These are phyloP conservation scores for Venturia nashicola DNA, from an alignment of 2,329 filamentous ascomycete genomes.

Conservation along the genomic window DNA sequence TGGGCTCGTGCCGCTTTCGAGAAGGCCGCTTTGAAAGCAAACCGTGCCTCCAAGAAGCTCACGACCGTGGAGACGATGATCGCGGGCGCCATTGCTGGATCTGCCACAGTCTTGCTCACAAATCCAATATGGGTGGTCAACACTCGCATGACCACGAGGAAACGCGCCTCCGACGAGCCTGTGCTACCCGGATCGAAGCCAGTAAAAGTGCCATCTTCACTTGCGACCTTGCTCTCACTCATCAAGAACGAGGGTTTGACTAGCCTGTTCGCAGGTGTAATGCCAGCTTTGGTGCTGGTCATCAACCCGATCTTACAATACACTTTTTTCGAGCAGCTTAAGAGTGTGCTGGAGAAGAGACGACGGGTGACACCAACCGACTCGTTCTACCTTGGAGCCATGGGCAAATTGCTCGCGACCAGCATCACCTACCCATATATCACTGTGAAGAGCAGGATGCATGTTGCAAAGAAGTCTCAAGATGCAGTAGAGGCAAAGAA, in stretches of 20 bases:
- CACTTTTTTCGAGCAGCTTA: slow-evolving; percentile 96
- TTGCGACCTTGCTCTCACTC: slow-evolving; percentile 69
- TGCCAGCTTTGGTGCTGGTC: slow-evolving; percentile 85
- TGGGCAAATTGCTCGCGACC: slow-evolving; percentile 91
- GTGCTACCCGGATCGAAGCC: slow-evolving; percentile 29
- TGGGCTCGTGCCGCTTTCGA: slow-evolving; percentile 87
- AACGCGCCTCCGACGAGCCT: slow-evolving; percentile 37
- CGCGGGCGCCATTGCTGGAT: slow-evolving; percentile 84
- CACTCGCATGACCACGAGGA: slow-evolving; percentile 90
- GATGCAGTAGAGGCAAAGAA: slow-evolving; percentile 56
- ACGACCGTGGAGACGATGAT: slow-evolving; percentile 91
- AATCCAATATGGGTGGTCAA: slow-evolving; percentile 99
- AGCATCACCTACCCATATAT: slow-evolving; percentile 96
- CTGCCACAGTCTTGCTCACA: slow-evolving; percentile 86
- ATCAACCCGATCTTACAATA: slow-evolving; percentile 98
- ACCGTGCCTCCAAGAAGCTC: slow-evolving; percentile 66
- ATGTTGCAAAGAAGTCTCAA: slow-evolving; percentile 57
- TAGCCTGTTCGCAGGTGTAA: slow-evolving; percentile 81
- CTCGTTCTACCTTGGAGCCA: slow-evolving; percentile 80
- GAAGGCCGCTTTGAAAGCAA: slow-evolving; percentile 55
- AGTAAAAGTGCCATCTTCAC: slow-evolving; percentile 49
- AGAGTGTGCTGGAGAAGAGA: slow-evolving; percentile 73
- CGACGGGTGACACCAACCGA: slow-evolving; percentile 69
- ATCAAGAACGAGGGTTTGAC: slow-evolving; percentile 72
- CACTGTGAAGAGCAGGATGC: slow-evolving; percentile 95